phyloP scores from a whole-genome alignment of 148 eudicot species.

The Agrostemma githago region DNA sequence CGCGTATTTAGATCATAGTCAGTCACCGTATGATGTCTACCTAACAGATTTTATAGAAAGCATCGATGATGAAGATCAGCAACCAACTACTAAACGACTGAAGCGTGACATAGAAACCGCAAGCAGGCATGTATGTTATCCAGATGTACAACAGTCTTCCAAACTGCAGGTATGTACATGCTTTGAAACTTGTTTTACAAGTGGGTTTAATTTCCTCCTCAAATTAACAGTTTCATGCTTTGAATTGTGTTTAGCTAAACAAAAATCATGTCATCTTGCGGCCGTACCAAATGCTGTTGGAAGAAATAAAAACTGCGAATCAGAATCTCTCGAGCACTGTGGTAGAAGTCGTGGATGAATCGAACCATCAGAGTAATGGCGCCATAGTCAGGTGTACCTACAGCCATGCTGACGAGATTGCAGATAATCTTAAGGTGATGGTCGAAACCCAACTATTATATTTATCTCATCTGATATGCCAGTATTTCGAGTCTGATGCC shows the following conservation, averaged over 20 bases:
- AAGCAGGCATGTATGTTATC: conserved; percentile 7
- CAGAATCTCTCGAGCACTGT: conserved; percentile 27
- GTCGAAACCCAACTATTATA: too few relatives aligned
- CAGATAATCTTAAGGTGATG: background rate
- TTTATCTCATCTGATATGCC: too few relatives aligned
- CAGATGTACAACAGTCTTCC: background rate
- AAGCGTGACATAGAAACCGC: conserved; percentile 13
- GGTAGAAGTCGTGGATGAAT: conserved; percentile 24
- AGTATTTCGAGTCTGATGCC: background rate
- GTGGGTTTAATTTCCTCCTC: background rate
- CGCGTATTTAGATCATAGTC: conserved; percentile 2
- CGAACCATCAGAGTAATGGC: conserved; percentile 26
- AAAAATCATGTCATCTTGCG: conserved; percentile 10
- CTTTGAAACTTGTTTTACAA: background rate
- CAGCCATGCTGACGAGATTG: conserved; percentile 16
- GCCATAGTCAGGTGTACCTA: conserved; percentile 32
- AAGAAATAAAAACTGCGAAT: conserved; percentile 36
- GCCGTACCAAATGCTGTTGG: conserved; percentile 19
- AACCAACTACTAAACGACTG: background rate
- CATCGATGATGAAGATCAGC: background rate
- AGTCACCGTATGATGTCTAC: conserved; percentile 2
- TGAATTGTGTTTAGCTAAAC: background rate
- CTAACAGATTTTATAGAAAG: background rate
- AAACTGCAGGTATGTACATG: conserved; percentile 11
- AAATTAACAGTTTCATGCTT: background rate